Conservation (phyloP, 257 asterid species). For the Salvia hispanica region DNA sequence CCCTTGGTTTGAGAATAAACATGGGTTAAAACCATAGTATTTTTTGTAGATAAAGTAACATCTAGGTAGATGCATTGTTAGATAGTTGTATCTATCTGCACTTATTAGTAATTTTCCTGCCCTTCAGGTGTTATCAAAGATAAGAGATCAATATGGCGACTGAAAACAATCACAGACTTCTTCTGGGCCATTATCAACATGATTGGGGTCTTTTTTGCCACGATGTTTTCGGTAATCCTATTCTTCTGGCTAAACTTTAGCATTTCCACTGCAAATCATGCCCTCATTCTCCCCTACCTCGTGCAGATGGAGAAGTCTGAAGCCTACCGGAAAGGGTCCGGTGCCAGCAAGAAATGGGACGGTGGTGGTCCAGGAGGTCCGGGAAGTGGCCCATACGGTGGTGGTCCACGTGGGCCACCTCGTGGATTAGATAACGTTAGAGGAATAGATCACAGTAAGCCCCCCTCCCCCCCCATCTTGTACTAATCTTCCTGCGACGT, state of each 20-base stretch:
- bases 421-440: constrained; percentile 84
- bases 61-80: background rate
- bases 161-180: constrained; percentile 77
- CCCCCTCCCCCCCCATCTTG: background rate
- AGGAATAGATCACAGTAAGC: constrained; percentile 93
- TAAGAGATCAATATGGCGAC: constrained; percentile 82
- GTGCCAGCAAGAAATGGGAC: constrained; percentile 93
- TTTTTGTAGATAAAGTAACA: background rate
- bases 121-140: constrained; percentile 79
- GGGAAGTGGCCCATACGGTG: constrained; percentile 85
- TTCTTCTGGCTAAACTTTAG: background rate
- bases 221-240: constrained; percentile 87
- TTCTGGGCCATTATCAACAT: constrained; percentile 76
- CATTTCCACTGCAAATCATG: background rate
- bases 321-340: constrained; percentile 71
- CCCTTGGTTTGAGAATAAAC: background rate
- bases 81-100: background rate
- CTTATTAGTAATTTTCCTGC: constrained; percentile 8
- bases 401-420: constrained; percentile 94
- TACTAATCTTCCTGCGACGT: constrained; percentile 4
- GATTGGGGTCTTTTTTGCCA: constrained; percentile 67
- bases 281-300: constrained; percentile 20
- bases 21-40: background rate
- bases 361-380: constrained; percentile 98
- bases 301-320: constrained; percentile 90